These are phyloP conservation scores for Novakomyces olei DNA, from an alignment of 805 yeast species.

Conservation along the genomic window DNA sequence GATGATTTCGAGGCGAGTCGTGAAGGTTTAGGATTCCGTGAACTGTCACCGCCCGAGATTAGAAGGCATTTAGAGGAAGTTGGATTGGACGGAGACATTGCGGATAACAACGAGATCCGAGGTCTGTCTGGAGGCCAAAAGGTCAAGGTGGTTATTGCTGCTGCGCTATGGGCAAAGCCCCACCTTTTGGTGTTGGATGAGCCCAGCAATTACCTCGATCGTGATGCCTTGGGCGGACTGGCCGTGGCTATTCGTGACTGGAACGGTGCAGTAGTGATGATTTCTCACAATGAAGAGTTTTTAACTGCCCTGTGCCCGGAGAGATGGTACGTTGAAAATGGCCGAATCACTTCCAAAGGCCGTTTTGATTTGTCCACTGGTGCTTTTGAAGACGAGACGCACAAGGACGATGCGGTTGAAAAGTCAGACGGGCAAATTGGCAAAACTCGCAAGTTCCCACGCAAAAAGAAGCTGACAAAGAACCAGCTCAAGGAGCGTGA, in stretches of 20 bases:
- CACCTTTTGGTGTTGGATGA: conserved; percentile 89
- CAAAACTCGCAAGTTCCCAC: conserved; percentile 41
- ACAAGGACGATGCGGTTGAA: conserved; percentile 18
- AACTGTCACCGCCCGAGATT: conserved; percentile 72
- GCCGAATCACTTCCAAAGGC: conserved; percentile 69
- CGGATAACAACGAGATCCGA: conserved; percentile 94
- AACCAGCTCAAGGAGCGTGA: conserved; percentile 81
- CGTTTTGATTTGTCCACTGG: conserved; percentile 48
- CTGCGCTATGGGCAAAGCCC: conserved; percentile 99
- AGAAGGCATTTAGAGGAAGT: conserved; percentile 94
- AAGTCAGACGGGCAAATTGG: conserved; percentile 8
- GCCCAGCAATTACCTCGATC: conserved; percentile 93
- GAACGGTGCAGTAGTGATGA: conserved; percentile 96
- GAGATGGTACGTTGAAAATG: conserved; percentile 93
- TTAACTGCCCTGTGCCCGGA: conserved; percentile 96
- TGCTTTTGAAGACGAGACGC: conserved; percentile 60
- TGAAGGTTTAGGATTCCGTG: conserved; percentile 97
- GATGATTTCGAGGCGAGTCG: conserved; percentile 98
- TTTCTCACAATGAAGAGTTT: conserved; percentile 90
- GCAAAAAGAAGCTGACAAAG: conserved; percentile 96
- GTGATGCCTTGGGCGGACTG: conserved; percentile 92
- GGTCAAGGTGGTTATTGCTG: conserved; percentile 95
- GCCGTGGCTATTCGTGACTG: conserved; percentile 96
- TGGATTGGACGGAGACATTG: conserved; percentile 93
- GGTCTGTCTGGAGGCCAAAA: conserved; percentile 94